phyloP scores from a whole-genome alignment of 306 rosid genomes.

The Vigna angularis region DNA sequence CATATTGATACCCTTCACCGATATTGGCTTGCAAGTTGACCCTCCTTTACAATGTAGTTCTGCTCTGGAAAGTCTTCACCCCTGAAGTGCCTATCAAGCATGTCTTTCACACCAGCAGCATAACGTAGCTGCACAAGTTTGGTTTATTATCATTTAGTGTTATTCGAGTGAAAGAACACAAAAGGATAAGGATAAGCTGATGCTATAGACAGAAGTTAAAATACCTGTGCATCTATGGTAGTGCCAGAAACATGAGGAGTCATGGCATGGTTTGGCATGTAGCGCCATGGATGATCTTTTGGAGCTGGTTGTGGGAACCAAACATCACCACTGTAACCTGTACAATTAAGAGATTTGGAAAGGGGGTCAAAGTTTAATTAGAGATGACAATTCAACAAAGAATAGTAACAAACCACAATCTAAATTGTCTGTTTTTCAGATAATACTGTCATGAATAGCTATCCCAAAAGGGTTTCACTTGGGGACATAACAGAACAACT shows the following conservation, averaged over 20 bases:
- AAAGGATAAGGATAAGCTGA: neutral
- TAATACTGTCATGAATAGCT: neutral
- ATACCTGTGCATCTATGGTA: constrained; percentile 96
- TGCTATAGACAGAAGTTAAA: neutral
- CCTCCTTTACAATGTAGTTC: constrained; percentile 95
- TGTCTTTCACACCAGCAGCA: constrained; percentile 92
- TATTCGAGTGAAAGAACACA: constrained; percentile 4
- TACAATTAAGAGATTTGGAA: constrained; percentile 21
- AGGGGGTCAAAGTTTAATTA: neutral
- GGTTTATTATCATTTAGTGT: constrained; percentile 8
- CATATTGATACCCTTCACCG: constrained; percentile 48
- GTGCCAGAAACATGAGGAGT: constrained; percentile 97
- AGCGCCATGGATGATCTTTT: constrained; percentile 99
- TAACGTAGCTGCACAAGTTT: constrained; percentile 71
- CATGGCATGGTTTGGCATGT: constrained; percentile 99
- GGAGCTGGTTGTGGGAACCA: constrained; percentile 99
- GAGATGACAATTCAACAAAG: neutral
- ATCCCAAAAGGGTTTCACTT: neutral
- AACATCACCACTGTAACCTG: constrained; percentile 97
- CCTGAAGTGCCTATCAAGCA: constrained; percentile 90
- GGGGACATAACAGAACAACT: neutral
- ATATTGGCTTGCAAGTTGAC: constrained; percentile 89
- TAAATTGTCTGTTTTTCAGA: neutral
- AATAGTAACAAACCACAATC: neutral
- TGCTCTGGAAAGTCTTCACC: constrained; percentile 90